These are phyloP conservation scores for Boletellus sp. DNA, from an alignment of 1,284 basidiomycete genomes.

Conservation along the genomic window DNA sequence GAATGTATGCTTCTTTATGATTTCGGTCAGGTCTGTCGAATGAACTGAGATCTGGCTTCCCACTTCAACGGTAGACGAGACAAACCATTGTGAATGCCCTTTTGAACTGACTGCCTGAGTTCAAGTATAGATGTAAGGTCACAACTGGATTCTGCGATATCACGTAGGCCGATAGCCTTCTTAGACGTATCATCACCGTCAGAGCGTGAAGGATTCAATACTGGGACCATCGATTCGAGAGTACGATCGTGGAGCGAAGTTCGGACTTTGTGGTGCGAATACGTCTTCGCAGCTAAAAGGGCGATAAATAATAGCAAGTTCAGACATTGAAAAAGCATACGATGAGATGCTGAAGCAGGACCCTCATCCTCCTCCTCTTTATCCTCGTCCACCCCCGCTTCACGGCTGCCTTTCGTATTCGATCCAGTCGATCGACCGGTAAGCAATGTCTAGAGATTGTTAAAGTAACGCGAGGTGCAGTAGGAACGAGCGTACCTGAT, in stretches of 20 bases:
- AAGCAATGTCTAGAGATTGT: slow-evolving; percentile 51
- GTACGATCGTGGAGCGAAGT: slow-evolving; percentile 87
- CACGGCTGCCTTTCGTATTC: slow-evolving; percentile 44
- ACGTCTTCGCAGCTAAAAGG: slow-evolving; percentile 44
- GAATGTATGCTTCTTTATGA: slow-evolving; percentile 85
- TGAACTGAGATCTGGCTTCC: neutral
- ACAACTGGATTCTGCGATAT: slow-evolving; percentile 79
- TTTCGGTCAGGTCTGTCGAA: slow-evolving; percentile 70
- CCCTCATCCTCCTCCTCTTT: slow-evolving; percentile 31
- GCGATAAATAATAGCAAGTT: slow-evolving; percentile 6
- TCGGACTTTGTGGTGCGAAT: slow-evolving; percentile 89
- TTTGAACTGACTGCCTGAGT: slow-evolving; percentile 60
- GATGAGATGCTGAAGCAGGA: slow-evolving; percentile 6
- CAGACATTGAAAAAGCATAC: slow-evolving; percentile 11
- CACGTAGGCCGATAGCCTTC: slow-evolving; percentile 37
- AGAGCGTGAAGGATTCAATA: slow-evolving; percentile 45
- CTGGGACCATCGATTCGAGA: slow-evolving; percentile 88
- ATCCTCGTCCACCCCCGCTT: slow-evolving; percentile 29
- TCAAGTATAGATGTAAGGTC: slow-evolving; percentile 75
- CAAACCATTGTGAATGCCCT: slow-evolving; percentile 70
- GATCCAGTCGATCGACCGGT: slow-evolving; percentile 47
- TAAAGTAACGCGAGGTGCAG: neutral
- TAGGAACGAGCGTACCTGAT: slow-evolving; percentile 55
- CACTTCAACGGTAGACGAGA: slow-evolving; percentile 7
- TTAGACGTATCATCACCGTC: slow-evolving; percentile 23